Percentiles rank a stretch among this genome's conserved stretches.
phyloP scores from a whole-genome alignment of 139 green algal species.

The Pleodorina starrii region DNA sequence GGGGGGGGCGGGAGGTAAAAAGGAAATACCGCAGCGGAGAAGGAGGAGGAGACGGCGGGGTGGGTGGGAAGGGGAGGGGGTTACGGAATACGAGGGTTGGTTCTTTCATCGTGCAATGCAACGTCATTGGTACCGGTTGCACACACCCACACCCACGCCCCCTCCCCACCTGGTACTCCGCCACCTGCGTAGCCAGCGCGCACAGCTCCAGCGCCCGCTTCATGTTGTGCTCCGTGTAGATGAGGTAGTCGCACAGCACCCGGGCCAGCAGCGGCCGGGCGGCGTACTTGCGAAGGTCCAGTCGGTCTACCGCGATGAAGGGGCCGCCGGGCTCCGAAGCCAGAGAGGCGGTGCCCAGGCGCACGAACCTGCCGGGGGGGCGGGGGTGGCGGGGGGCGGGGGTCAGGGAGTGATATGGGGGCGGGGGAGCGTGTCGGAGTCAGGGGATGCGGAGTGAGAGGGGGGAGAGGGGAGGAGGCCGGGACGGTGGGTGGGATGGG shows the following conservation, averaged over 20 bases:
- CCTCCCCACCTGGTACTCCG: conserved; percentile 55
- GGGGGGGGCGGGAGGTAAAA: neutral
- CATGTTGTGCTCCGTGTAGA: conserved; percentile 89
- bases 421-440: too few species aligned
- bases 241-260: conserved; percentile 86
- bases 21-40: too few species aligned
- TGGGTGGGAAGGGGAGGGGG: neutral
- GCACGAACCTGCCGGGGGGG: conserved; percentile 73
- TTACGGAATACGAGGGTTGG: too few species aligned
- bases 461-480: neutral
- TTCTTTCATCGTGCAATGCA: too few species aligned
- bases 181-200: conserved; percentile 63
- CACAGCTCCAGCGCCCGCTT: conserved; percentile 82
- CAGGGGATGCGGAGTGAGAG: too few species aligned
- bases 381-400: too few species aligned
- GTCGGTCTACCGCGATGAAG: conserved; percentile 84
- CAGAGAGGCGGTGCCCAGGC: conserved; percentile 84
- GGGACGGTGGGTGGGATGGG: too few species aligned
- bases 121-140: too few species aligned
- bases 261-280: conserved; percentile 70
- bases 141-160: too few species aligned
- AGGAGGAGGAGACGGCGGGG: too few species aligned
- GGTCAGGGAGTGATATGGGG: too few species aligned
- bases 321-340: conserved; percentile 72
- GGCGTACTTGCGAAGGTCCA: conserved; percentile 85